Base-by-base conservation (phyloP, 2,329 filamentous ascomycete genomes). In the Diaporthe eres region DNA sequence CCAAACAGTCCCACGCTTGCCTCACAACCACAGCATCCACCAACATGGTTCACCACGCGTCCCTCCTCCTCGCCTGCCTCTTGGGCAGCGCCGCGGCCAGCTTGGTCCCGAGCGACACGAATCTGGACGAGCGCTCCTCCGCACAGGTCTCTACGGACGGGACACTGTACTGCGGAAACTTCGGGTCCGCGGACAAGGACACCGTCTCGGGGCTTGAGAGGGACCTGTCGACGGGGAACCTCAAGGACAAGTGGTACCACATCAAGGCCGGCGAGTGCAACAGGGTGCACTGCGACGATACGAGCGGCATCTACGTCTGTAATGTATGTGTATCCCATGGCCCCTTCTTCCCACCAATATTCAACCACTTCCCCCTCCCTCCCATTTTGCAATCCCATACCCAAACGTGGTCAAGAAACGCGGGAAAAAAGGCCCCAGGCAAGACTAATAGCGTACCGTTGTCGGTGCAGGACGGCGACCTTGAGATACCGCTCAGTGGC, bases 261-360 rank as follows among this genome's bases (percentile, higher is more conserved):
- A n/a, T 72, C 31, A 10, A 1, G 10, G 25, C 73, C 25, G 73
- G 68, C 17, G 12, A 25, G 37, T 77, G 75, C 31, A 15, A 73
- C 28, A 71, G 75, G n/a, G 65, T 75, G 2, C 68, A 71, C 15
- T 77, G 75, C 15, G 70, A 51, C 60, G 73, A 75, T 2, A 75
- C 75, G 5, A 75, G 53, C 4, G 75, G 47, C 6, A 34, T 77
- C 1, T 77, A 75, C n/a, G 68, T 75, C 7, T 77, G 75, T 25
- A 77, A 77, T 58, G 75, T 76, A 68, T 10, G 72, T 72, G 1
- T 28, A 22, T 34, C 3, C 42, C 61, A 3, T 65, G n/a, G 19
- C 19, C 5, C 28, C 9, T 65, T 34, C 13, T 19, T 28, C 42
- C 3, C 37, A 15, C 5, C 39, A 4, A n/a, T 3, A 17, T 19